Conservation (phyloP, 257 asterid species). For the Schizonepeta tenuifolia region DNA sequence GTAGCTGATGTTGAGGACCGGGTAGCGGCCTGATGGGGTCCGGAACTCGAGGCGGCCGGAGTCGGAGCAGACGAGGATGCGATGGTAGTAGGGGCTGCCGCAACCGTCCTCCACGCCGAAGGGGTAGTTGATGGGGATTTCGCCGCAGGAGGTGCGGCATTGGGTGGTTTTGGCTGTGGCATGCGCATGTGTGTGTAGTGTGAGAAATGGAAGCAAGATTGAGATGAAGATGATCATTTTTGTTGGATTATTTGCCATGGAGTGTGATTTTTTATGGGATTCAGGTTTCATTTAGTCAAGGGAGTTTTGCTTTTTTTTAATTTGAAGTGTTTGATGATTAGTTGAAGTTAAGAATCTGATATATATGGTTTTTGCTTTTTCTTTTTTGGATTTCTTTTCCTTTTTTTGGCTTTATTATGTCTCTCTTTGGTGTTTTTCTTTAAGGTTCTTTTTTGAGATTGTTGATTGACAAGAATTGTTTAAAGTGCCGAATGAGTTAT, state of each 20-base stretch:
- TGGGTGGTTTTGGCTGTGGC: conserved; percentile 61
- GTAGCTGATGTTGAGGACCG: conserved; percentile 63
- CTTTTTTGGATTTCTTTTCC: conserved; percentile 47
- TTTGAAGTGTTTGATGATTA: conserved; percentile 22
- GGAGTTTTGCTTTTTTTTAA: conserved; percentile 30
- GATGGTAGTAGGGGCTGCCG: conserved; percentile 80
- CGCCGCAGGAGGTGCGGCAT: conserved; percentile 79
- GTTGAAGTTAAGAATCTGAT: conserved; percentile 20
- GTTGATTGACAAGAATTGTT: too few relatives aligned
- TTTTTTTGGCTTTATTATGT: conserved; percentile 22
- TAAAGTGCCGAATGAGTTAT: too few relatives aligned
- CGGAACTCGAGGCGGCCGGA: conserved; percentile 61
- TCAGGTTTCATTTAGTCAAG: conserved; percentile 30
- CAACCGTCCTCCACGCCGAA: conserved; percentile 94
- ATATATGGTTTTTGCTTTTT: conserved; percentile 30
- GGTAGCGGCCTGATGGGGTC: conserved; percentile 84
- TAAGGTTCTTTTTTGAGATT: too few relatives aligned
- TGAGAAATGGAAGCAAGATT: conserved; percentile 15
- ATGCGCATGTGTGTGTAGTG: conserved; percentile 31
- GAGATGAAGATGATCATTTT: neutral
- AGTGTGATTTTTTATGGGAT: conserved; percentile 2
- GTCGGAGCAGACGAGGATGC: conserved; percentile 62
- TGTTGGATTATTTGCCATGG: conserved; percentile 36
- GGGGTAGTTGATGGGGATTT: conserved; percentile 73
- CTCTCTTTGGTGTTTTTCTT: too few relatives aligned